These are phyloP conservation scores for Quillaja saponaria DNA, from an alignment of 306 rosid genomes.

Conservation along the genomic window DNA sequence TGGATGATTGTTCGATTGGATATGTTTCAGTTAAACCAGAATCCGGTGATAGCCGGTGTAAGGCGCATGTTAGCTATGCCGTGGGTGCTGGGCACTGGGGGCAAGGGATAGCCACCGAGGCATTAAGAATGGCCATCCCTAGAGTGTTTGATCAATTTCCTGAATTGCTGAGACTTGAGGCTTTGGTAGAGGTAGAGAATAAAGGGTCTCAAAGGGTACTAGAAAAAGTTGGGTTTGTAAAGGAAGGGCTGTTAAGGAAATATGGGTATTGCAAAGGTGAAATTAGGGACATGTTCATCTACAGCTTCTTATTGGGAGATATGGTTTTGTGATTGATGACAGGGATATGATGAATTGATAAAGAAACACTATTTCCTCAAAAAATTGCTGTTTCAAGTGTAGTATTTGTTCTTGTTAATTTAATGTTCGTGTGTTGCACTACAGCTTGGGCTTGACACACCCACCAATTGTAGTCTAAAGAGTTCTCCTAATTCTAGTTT, in stretches of 20 bases:
- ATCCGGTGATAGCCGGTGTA: constrained; percentile 31
- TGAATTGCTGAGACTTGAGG: constrained; percentile 46
- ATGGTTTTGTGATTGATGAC: neutral
- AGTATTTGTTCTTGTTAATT: no score
- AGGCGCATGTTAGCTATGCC: constrained; percentile 49
- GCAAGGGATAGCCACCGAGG: constrained; percentile 42
- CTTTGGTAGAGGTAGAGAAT: constrained; percentile 52
- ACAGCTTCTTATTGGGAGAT: constrained; percentile 27
- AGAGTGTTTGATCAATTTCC: constrained; percentile 39
- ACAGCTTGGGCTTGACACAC: neutral
- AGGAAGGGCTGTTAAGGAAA: constrained; percentile 51
- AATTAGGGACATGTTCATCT: constrained; percentile 35
- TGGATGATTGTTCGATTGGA: constrained; percentile 25
- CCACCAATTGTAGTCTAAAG: no score
- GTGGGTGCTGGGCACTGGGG: constrained; percentile 54
- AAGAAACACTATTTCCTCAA: neutral
- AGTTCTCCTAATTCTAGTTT: no score
- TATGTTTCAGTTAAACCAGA: constrained; percentile 29
- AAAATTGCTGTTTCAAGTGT: no score
- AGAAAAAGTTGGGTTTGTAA: constrained; percentile 49
- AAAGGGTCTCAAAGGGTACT: constrained; percentile 54
- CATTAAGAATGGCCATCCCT: constrained; percentile 38
- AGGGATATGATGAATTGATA: no score
- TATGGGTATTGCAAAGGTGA: constrained; percentile 53
- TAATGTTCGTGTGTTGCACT: neutral